These are phyloP conservation scores for Leishmania braziliensis DNA, from an alignment of 208 protist genomes.

Conservation along the genomic window DNA sequence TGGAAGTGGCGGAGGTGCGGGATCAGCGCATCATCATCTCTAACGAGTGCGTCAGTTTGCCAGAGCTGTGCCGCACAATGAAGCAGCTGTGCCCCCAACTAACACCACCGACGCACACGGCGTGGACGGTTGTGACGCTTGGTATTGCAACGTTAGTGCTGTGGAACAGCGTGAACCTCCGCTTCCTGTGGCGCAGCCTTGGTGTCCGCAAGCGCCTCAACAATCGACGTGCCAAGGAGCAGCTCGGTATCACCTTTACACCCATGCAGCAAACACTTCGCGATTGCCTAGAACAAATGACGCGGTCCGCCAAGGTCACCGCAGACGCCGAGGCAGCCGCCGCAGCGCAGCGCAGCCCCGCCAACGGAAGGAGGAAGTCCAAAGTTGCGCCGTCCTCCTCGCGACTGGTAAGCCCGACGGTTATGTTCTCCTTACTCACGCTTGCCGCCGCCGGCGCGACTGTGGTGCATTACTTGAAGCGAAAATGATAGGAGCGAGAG, in stretches of 20 bases:
- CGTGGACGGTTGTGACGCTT: constrained; percentile 82
- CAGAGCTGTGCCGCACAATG: constrained; percentile 73
- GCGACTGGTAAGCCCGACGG: constrained; percentile 11
- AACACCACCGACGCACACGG: constrained; percentile 73
- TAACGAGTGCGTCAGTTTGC: constrained; percentile 71
- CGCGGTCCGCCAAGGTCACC: constrained; percentile 44
- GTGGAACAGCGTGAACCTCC: constrained; percentile 57
- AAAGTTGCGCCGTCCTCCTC: not conserved
- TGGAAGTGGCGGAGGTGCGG: constrained; percentile 69
- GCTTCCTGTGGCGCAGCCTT: constrained; percentile 83
- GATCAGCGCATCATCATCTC: constrained; percentile 89
- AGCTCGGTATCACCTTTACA: constrained; percentile 75
- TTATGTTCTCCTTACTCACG: constrained; percentile 20
- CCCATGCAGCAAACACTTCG: constrained; percentile 75
- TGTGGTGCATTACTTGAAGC: constrained; percentile 19
- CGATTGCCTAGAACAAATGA: constrained; percentile 75
- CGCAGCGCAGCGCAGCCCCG: not conserved
- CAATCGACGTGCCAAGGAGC: constrained; percentile 49
- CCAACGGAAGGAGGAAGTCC: not conserved
- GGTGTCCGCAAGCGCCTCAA: constrained; percentile 81
- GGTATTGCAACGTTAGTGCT: constrained; percentile 54
- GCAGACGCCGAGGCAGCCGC: constrained; percentile 21
- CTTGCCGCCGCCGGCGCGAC: constrained; percentile 21
- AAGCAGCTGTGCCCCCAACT: constrained; percentile 80
- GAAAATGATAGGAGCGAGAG: constrained; percentile 7